Base-by-base conservation (phyloP, 164 flowering plant genomes). In the Umbilicus rupestris region DNA sequence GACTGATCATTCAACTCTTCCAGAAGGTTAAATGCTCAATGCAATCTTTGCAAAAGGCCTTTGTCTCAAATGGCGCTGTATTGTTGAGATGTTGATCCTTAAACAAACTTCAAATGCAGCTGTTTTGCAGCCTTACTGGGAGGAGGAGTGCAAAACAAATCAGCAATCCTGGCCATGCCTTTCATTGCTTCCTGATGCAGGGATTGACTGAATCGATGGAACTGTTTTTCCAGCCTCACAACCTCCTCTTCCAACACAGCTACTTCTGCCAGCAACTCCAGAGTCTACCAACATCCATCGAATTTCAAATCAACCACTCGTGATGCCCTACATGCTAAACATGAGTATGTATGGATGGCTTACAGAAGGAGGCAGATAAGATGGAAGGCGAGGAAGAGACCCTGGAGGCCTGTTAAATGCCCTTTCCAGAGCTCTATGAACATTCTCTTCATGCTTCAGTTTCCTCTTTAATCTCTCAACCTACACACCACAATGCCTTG, bases 171-270 rank as follows among this genome's bases (percentile, higher is more conserved):
- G 16, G 35, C 33, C 60, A 28, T 26, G 33, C 28, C 33, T 14
- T 28, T 35, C 1, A 63, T 41, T 5, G 65, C 65, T 37, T 63
- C 65, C 39, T 12, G 15, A 63, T 63, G 5, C 12, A 63, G 42
- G 46, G 46, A 20, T 35, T 20, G 26, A 12, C 65, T 63, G 2
- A 63, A 63, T 15, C 39, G 44, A 2, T 9, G 39, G 39, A 63
- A 35, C 45, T 37, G 42, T n/a, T 37, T 24, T 63, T 63, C 65
- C 3, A 63, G 65, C 29, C 65, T 33, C 5, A 29, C 26, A 63
- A 63, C 65, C 45, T 39, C 65, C 46, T 63, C 65, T 26, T 63
- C 65, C 65, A 63, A 15, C 42, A 63, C 65, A 37, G 65, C 65
- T 20, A 63, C 65, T 41, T 63, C 65, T 3, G 65, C 65, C 20